Percentiles rank a stretch among this genome's conserved stretches.
Conservation (phyloP, 345 rosid genomes). For the Sonneratia caseolaris region DNA sequence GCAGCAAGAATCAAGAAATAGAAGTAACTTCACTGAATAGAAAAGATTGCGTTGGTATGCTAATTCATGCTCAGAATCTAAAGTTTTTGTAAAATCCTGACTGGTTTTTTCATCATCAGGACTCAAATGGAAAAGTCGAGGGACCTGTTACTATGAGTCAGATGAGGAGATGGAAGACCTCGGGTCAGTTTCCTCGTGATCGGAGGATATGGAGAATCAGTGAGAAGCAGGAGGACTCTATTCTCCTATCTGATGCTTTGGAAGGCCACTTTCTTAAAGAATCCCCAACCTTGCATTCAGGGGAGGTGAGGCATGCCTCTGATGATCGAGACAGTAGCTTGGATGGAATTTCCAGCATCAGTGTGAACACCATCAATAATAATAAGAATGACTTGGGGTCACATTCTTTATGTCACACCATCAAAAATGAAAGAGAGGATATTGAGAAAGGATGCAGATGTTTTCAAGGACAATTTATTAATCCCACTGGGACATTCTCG, state of each 20-base stretch:
- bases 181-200: conserved; percentile 58
- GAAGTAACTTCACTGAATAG: neutral
- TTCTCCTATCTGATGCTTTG: conserved; percentile 69
- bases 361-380: no score
- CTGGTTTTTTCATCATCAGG: conserved; percentile 16
- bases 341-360: neutral
- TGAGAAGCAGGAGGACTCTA: conserved; percentile 51
- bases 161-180: conserved; percentile 59
- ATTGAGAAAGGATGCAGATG: neutral
- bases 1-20: neutral
- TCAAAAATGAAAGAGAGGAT: neutral
- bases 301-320: neutral
- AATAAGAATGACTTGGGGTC: neutral
- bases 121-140: conserved; percentile 62
- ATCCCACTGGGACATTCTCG: no score
- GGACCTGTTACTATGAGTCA: conserved; percentile 74
- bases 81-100: neutral
- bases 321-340: neutral
- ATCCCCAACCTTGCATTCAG: neutral
- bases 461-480: no score
- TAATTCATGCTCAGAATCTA: neutral
- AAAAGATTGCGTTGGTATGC: neutral
- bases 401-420: neutral
- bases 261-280: neutral
- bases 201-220: conserved; percentile 63